A percentile compares a stretch with the other conserved stretches of the same genome.
Evolutionary conservation across 495 filamentous ascomycete genomes (phyloP).

Genomic region (Trichoderma gamsii): DNA sequence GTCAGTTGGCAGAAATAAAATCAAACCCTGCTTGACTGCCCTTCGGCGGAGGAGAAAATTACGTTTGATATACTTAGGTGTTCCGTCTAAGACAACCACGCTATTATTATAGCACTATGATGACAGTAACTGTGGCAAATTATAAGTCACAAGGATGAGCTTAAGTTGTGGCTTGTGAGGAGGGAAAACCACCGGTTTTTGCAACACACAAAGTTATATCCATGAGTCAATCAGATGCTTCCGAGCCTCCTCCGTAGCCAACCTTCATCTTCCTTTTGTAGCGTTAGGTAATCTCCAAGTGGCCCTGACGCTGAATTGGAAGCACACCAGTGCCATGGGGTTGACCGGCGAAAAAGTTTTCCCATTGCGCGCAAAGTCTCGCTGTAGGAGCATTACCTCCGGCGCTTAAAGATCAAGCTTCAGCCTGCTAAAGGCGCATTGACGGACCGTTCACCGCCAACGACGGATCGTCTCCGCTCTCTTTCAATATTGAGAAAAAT

Average conservation of each 20-base stretch:
- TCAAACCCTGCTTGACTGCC: no score
- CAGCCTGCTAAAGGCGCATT: not conserved
- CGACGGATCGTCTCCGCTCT: not conserved
- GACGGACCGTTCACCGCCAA: not conserved
- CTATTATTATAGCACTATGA: no score
- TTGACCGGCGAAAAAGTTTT: constrained; percentile 6
- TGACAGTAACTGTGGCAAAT: no score
- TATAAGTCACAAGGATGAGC: no score
- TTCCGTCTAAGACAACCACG: no score
- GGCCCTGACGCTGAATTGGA: not conserved
- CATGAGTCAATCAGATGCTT: not conserved
- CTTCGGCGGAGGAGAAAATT: no score
- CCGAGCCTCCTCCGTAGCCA: not conserved
- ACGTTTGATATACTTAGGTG: no score
- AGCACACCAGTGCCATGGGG: not conserved
- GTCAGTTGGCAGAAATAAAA: no score
- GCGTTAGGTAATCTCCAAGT: not conserved
- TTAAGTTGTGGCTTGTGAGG: no score
- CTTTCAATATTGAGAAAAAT: not conserved
- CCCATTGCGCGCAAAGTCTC: not conserved
- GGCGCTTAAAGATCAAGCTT: not conserved
- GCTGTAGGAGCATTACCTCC: constrained; percentile 8
- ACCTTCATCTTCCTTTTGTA: not conserved
- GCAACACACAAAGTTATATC: not conserved
- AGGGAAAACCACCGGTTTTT: not conserved